Evolutionary conservation across 2,329 filamentous ascomycete species (phyloP).

Genomic region (Fusarium pseudonygamai): DNA sequence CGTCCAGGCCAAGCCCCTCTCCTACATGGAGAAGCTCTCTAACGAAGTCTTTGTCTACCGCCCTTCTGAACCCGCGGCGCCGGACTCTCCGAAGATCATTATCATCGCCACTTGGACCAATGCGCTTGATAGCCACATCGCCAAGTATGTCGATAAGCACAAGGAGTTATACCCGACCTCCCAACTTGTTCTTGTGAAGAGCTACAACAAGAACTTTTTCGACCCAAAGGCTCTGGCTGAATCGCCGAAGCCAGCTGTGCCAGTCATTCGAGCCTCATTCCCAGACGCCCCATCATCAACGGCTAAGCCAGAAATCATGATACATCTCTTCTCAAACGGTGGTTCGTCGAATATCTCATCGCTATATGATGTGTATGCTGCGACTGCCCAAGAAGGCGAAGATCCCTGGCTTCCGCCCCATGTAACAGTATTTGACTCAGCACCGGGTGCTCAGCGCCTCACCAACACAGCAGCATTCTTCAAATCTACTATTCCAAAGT

Average conservation of each 20-base stretch:
- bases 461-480: neutral
- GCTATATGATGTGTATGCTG: neutral
- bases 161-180: neutral
- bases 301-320: neutral
- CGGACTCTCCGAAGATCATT: slow-evolving; percentile 10
- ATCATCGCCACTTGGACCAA: slow-evolving; percentile 26
- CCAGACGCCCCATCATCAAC: neutral
- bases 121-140: slow-evolving; percentile 10
- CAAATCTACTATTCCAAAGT: neutral
- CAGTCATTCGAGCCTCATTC: neutral
- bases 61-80: neutral
- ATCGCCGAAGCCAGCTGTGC: neutral
- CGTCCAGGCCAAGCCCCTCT: neutral
- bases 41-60: slow-evolving; percentile 13
- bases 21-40: slow-evolving; percentile 21
- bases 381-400: neutral
- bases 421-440: slow-evolving; percentile 16
- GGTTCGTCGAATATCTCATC: slow-evolving; percentile 7
- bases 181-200: slow-evolving; percentile 6
- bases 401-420: slow-evolving; percentile 2
- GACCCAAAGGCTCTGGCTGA: neutral
- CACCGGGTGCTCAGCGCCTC: neutral
- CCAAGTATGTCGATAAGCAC: slow-evolving; percentile 26
- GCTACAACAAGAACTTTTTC: slow-evolving; percentile 4
- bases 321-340: slow-evolving; percentile 19